These are phyloP conservation scores for Cenococcum geophilum DNA, from an alignment of 495 filamentous ascomycete species.

Conservation along the genomic window DNA sequence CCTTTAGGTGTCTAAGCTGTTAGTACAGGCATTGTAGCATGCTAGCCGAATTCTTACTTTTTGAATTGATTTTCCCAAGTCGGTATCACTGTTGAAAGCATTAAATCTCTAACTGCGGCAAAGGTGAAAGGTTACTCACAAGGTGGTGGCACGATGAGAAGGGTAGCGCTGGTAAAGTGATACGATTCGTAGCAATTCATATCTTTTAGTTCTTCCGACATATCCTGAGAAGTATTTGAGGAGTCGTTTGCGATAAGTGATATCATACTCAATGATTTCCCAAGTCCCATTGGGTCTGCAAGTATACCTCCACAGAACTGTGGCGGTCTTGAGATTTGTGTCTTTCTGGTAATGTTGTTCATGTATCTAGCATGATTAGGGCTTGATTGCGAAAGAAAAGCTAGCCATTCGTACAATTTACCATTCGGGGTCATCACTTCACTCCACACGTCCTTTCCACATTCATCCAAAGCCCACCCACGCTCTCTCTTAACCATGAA, in stretches of 20 bases:
- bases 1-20: constrained; percentile 1
- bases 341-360: constrained; percentile 9
- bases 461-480: constrained; percentile 4
- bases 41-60: constrained; percentile 2
- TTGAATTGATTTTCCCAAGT: constrained; percentile 18
- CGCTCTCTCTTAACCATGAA: constrained; percentile 19
- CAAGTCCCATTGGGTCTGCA: constrained; percentile 89
- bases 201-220: too few species aligned
- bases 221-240: too few species aligned
- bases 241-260: constrained; percentile 52
- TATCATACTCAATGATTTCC: constrained; percentile 88
- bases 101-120: not conserved
- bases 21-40: not conserved
- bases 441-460: constrained; percentile 9
- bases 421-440: not conserved
- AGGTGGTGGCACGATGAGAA: constrained; percentile 17
- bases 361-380: constrained; percentile 6
- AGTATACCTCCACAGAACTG: constrained; percentile 61
- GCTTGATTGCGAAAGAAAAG: not conserved
- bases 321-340: constrained; percentile 6
- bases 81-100: constrained; percentile 3
- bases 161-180: constrained; percentile 1
- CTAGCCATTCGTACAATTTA: not conserved
- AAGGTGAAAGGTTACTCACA: constrained; percentile 2
- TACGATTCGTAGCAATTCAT: too few species aligned